Evolutionary conservation across 495 filamentous ascomycete species (phyloP).

Genomic region (Pseudoneurospora amorphoporcata): DNA sequence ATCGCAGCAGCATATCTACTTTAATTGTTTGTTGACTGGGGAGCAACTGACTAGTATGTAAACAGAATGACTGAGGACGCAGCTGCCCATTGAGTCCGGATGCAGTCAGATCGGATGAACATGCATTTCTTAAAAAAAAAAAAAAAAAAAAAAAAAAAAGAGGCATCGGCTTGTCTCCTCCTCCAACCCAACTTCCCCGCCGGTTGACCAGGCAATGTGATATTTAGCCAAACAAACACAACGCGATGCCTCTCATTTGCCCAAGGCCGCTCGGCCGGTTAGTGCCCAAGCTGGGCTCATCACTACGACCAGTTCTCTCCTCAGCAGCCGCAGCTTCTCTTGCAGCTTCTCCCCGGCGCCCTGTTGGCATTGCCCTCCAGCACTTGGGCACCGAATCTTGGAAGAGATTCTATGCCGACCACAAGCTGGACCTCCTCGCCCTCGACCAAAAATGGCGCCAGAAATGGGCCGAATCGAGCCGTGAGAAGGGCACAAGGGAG

Average conservation of each 20-base stretch:
- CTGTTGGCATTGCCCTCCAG: slow-evolving; percentile 3
- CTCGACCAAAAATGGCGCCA: slow-evolving; percentile 70
- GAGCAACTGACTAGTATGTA: background rate
- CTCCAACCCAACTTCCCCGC: background rate
- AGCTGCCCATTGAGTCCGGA: background rate
- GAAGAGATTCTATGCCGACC: slow-evolving; percentile 21
- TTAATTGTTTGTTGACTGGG: background rate
- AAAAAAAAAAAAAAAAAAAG: background rate
- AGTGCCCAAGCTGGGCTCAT: slow-evolving; percentile 10
- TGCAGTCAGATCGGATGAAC: background rate
- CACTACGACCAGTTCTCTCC: background rate
- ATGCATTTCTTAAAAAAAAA: background rate
- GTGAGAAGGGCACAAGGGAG: background rate
- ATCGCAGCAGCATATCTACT: background rate
- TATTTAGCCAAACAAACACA: slow-evolving; percentile 7
- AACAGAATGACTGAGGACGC: background rate
- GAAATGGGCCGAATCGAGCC: slow-evolving; percentile 19
- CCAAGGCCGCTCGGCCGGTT: slow-evolving; percentile 22
- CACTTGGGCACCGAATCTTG: slow-evolving; percentile 5
- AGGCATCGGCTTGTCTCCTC: background rate
- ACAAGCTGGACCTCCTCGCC: slow-evolving; percentile 48
- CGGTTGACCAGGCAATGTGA: background rate
- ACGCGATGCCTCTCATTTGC: slow-evolving; percentile 19
- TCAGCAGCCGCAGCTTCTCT: background rate
- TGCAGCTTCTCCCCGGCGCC: background rate